Evolutionary conservation across 2,329 filamentous ascomycete genomes (phyloP).

Genomic region (Stachybotrys chlorohalonatus): DNA sequence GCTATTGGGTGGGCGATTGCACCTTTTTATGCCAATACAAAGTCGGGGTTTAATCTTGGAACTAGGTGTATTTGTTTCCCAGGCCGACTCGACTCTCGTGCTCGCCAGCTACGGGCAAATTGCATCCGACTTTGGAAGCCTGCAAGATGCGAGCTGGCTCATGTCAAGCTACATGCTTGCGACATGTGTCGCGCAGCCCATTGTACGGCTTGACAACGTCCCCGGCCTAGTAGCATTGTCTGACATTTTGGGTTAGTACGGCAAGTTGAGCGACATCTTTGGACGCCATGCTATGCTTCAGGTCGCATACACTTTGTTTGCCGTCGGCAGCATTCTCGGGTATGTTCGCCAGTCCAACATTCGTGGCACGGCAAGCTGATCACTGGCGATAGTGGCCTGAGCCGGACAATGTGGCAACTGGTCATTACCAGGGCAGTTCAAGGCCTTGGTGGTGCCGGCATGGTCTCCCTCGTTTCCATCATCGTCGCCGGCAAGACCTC

Average conservation of each 20-base stretch:
- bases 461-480: conserved; percentile 3
- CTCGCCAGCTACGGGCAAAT: conserved; percentile 6
- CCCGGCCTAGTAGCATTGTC: background rate
- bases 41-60: background rate
- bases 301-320: conserved; percentile 3
- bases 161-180: conserved; percentile 3
- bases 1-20: background rate
- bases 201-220: background rate
- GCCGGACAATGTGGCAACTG: background rate
- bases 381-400: background rate
- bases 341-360: background rate
- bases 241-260: conserved; percentile 1
- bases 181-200: conserved; percentile 1
- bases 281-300: conserved; percentile 1
- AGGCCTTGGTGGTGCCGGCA: conserved; percentile 3
- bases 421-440: conserved; percentile 2
- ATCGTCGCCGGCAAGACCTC: conserved; percentile 1
- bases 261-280: conserved; percentile 5
- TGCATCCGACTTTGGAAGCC: conserved; percentile 4
- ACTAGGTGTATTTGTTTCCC: conserved; percentile 5
- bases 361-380: background rate
- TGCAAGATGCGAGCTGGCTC: conserved; percentile 3
- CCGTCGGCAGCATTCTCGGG: conserved; percentile 1
- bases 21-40: background rate
- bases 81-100: conserved; percentile 6